phyloP scores from a whole-genome alignment of 352 stramenopile species.

The Globisporangium cystogenes region DNA sequence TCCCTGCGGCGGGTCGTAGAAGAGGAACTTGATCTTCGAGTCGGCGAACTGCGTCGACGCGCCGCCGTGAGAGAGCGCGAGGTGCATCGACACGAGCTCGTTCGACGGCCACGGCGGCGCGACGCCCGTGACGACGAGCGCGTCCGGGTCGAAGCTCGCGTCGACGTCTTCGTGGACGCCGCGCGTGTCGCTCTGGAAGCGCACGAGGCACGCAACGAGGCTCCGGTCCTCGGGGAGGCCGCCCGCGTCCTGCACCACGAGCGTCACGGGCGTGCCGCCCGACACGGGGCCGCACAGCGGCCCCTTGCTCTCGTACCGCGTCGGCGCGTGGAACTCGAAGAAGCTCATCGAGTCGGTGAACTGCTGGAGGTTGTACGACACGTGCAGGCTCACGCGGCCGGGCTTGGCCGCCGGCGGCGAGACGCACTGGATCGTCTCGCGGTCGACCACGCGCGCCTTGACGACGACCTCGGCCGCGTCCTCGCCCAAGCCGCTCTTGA shows the following conservation, averaged over 20 bases:
- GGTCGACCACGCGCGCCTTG: constrained; percentile 43
- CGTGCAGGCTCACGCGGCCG: constrained; percentile 36
- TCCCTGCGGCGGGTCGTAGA: constrained; percentile 65
- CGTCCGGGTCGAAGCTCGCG: constrained; percentile 31
- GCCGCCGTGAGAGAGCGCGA: constrained; percentile 23
- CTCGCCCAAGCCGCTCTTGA: constrained; percentile 24
- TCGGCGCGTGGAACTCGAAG: constrained; percentile 64
- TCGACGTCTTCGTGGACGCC: constrained; percentile 20
- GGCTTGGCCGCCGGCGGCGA: constrained; percentile 26
- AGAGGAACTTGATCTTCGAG: constrained; percentile 53
- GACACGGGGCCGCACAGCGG: constrained; percentile 53
- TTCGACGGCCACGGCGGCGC: constrained; percentile 52
- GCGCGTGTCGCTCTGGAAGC: constrained; percentile 39
- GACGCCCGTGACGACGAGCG: constrained; percentile 26
- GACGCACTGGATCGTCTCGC: constrained; percentile 43
- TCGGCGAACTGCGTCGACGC: constrained; percentile 29
- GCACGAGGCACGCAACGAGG: constrained; percentile 35
- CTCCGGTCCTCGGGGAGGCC: constrained; percentile 35
- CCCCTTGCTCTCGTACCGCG: constrained; percentile 30
- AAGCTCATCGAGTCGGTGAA: constrained; percentile 59
- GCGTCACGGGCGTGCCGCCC: constrained; percentile 38
- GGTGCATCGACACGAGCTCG: constrained; percentile 37
- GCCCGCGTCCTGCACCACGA: constrained; percentile 32
- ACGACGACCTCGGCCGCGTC: constrained; percentile 34
- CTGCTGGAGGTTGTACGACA: constrained; percentile 73